Base-by-base conservation (phyloP, 208 protist species). In the Blastocrithidia nonstop region DNA sequence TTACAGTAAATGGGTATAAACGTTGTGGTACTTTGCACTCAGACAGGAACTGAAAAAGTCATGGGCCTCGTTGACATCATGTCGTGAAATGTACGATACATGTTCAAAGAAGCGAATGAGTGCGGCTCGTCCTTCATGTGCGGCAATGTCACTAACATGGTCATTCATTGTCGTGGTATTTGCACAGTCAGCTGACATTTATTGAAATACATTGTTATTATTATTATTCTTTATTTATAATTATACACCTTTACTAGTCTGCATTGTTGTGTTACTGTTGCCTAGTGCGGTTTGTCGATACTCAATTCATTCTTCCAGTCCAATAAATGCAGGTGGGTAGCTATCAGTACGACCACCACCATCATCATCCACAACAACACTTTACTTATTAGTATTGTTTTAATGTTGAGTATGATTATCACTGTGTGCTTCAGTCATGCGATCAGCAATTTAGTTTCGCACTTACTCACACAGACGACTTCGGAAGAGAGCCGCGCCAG, bases 71-170 rank as follows among this genome's bases (percentile, higher is more conserved):
- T 33, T 27, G 20, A 43, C 39, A 23, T 61, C 25, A 46, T 71
- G 49, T 1, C 35, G 45, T 16, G 44, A 60, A 13, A 60, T 43
- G 25, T 52, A 53, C 23, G 64, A 65, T 15, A 49, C 61, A 42
- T 73, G 57, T 41, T 74, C 64, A 23, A 79, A 59, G 29, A 73
- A 70, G 23, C 65, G 65, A 16, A 73, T 50, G 16, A 79, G 25
- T 13, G 64, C 65, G n/a, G 23, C 23, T 15, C 61, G 58, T 5
- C 60, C 61, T 44, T 79, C 65, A 27, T 25, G 20, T 11, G 23
- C 28, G 3, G 65, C 56, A 7, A 57, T 29, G 7, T 31, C 28
- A 22, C 38, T 38, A 6, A 46, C 33, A 1, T 33, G 43, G 0
- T 40, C 44, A 16, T 46, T 32, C 23, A 73, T 33, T 42, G 65